Conservation (phyloP, 768 basidiomycete species). For the Naganishia kalamii region DNA sequence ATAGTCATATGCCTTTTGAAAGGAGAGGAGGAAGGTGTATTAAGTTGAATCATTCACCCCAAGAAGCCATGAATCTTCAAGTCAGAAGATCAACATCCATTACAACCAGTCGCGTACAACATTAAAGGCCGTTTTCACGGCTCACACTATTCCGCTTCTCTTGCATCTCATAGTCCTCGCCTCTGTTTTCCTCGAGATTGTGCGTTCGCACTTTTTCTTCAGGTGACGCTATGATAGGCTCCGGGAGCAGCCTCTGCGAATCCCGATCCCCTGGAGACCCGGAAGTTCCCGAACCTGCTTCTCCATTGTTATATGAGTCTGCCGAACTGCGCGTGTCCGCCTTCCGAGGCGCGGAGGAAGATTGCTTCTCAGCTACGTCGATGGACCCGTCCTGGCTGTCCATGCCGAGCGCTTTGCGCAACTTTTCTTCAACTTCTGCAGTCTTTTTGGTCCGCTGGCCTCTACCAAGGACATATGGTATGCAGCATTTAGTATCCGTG, state of each 20-base stretch:
- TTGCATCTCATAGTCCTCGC: neutral
- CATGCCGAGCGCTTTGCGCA: constrained; percentile 39
- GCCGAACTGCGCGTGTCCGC: neutral
- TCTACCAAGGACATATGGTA: neutral
- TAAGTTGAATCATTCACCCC: no score
- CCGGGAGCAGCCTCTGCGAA: neutral
- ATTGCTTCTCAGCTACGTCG: neutral
- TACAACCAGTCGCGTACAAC: no score
- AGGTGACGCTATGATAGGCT: neutral
- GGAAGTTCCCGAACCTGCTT: neutral
- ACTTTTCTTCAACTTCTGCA: constrained; percentile 33
- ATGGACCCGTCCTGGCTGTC: constrained; percentile 5
- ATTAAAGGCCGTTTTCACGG: no score
- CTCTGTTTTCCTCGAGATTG: neutral
- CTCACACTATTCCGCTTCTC: no score
- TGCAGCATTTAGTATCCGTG: neutral
- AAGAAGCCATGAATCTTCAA: no score
- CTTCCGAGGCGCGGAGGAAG: neutral
- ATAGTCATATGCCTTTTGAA: no score
- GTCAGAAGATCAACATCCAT: no score
- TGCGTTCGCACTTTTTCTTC: neutral
- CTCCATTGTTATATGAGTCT: neutral
- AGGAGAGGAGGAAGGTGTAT: no score
- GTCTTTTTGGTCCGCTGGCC: constrained; percentile 41
- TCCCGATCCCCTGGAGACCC: neutral